These are phyloP conservation scores for Mycena albidolilacea DNA, from an alignment of 768 basidiomycete genomes.

Conservation along the genomic window DNA sequence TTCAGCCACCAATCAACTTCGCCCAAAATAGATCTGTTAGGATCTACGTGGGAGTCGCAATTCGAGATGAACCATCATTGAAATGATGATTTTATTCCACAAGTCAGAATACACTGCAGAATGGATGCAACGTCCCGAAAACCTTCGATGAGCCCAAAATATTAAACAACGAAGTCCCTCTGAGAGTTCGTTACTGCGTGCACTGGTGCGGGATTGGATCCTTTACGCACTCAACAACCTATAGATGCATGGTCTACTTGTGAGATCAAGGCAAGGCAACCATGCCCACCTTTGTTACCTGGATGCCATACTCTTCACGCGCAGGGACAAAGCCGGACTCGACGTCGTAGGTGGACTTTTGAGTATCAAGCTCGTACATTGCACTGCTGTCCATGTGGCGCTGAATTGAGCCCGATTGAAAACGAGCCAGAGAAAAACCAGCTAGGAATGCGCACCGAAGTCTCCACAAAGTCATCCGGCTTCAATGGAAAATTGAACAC, in stretches of 20 bases:
- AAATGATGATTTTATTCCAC: background rate
- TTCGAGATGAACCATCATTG: too few species aligned
- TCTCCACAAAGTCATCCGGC: constrained; percentile 33
- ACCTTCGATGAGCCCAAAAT: constrained; percentile 9
- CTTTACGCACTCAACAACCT: constrained; percentile 56
- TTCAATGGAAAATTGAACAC: constrained; percentile 1
- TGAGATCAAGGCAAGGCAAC: background rate
- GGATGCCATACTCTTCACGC: constrained; percentile 53
- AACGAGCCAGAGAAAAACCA: too few species aligned
- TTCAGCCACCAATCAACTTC: too few species aligned
- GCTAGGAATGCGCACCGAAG: background rate
- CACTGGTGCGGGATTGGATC: constrained; percentile 44
- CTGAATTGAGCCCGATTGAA: constrained; percentile 18
- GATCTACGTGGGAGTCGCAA: too few species aligned
- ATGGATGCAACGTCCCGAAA: background rate
- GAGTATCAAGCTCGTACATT: constrained; percentile 52
- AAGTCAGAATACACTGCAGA: background rate
- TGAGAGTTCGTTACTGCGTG: constrained; percentile 35
- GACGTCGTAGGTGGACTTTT: constrained; percentile 41
- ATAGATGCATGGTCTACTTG: background rate
- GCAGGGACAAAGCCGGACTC: constrained; percentile 25
- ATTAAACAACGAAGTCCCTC: constrained; percentile 2
- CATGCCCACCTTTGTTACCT: constrained; percentile 54
- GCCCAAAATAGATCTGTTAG: too few species aligned
- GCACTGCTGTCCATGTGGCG: constrained; percentile 33